These are phyloP conservation scores for Dactylellina leptospora DNA, from an alignment of 2,329 filamentous ascomycete genomes.

Conservation along the genomic window DNA sequence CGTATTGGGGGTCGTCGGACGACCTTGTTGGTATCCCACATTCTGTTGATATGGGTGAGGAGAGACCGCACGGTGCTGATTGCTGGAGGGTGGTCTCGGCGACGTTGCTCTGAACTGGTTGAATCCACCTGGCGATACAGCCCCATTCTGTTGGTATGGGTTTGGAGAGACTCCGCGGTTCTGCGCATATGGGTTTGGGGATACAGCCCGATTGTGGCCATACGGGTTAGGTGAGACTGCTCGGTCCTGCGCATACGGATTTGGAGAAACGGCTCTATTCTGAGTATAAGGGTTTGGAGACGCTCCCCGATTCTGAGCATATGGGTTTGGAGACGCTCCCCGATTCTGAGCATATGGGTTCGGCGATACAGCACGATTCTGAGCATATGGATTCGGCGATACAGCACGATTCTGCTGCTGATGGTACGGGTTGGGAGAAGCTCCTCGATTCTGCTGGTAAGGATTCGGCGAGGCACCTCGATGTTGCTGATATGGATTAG, in stretches of 20 bases:
- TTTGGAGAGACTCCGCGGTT: conserved; percentile 60
- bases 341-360: conserved; percentile 39
- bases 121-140: conserved; percentile 51
- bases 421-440: conserved; percentile 59
- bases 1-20: conserved; percentile 35
- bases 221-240: conserved; percentile 25
- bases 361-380: conserved; percentile 53
- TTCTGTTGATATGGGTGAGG: conserved; percentile 53
- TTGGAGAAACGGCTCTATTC: conserved; percentile 59
- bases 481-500: conserved; percentile 55
- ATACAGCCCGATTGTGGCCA: conserved; percentile 45
- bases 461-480: conserved; percentile 54
- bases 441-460: conserved; percentile 58
- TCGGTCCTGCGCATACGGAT: conserved; percentile 55
- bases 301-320: conserved; percentile 58
- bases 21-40: conserved; percentile 37
- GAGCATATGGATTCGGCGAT: conserved; percentile 38
- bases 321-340: conserved; percentile 55
- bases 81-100: conserved; percentile 49
- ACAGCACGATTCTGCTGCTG: conserved; percentile 52
- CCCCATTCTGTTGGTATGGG: conserved; percentile 54
- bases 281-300: conserved; percentile 58
- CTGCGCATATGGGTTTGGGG: conserved; percentile 57
- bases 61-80: conserved; percentile 52
- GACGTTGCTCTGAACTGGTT: conserved; percentile 55